Percentiles rank a stretch among this genome's conserved stretches.
Evolutionary conservation across 805 yeast species (phyloP).

Genomic region (Sungouiella thailandica): DNA sequence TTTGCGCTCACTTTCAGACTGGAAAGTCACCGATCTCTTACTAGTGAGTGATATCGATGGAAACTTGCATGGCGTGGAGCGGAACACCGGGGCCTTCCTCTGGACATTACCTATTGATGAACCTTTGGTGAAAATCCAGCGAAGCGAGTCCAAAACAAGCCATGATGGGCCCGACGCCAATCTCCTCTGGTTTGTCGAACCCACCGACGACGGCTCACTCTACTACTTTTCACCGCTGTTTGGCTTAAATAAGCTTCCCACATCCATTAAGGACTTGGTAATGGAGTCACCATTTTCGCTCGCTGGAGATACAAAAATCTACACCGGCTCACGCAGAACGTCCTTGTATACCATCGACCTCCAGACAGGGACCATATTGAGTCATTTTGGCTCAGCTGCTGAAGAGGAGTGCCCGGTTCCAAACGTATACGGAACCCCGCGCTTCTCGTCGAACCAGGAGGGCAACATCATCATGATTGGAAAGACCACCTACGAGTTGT

Average conservation of each 20-base stretch:
- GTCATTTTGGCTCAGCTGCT: conserved; percentile 51
- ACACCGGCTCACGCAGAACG: conserved; percentile 79
- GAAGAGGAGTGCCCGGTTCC: conserved; percentile 34
- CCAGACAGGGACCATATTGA: conserved; percentile 65
- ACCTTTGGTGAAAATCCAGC: conserved; percentile 50
- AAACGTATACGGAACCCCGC: conserved; percentile 13
- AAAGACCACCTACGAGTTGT: conserved; percentile 63
- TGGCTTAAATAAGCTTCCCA: conserved; percentile 80
- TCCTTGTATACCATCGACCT: conserved; percentile 72
- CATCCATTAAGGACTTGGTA: conserved; percentile 72
- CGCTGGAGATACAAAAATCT: conserved; percentile 69
- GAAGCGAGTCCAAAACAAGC: conserved; percentile 15
- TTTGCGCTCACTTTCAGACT: conserved; percentile 39
- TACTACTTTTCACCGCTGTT: conserved; percentile 70
- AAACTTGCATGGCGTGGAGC: conserved; percentile 70
- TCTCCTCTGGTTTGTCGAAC: conserved; percentile 84
- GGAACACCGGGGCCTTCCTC: conserved; percentile 65
- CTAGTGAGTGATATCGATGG: conserved; percentile 85
- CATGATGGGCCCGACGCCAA: conserved; percentile 17
- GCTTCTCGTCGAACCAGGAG: neutral
- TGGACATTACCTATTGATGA: conserved; percentile 73
- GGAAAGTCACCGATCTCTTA: conserved; percentile 52
- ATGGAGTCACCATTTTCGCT: conserved; percentile 81
- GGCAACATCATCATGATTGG: conserved; percentile 52
- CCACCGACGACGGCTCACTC: conserved; percentile 76